Evolutionary conservation across 805 yeast genomes (phyloP), one percentile per base, ranked within the genome.

Genomic region (Cyberlindnera xishuangbannaensis): DNA sequence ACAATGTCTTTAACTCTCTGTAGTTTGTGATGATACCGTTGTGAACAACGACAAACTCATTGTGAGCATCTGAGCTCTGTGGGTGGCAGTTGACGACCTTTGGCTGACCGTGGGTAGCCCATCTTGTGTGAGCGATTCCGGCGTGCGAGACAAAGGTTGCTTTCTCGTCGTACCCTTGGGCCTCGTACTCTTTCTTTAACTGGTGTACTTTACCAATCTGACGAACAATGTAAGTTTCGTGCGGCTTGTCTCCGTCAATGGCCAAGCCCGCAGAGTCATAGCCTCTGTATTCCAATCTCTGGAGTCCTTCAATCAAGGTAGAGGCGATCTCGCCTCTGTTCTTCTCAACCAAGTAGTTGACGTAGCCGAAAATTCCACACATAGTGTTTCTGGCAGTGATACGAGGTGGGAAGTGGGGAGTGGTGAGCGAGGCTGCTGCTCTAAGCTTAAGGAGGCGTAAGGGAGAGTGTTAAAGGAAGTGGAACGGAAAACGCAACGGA

Each of bases 81-180:
- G 99, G 99, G 60, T 92, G 99, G 58, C 97, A 92, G 69, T 92
- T 92, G 41, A 61, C 50, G 42, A 71, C 76, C 46, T 76, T 77
- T 37, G 97, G 97, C 51, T 79, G 84, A 62, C 99, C 99, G 61
- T 92, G 99, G 24, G 99, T 92, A 32, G 99, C 99, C 99, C 99
- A 92, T 69, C 99, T 83, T 11, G 99, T 92, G 64, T 92, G 99
- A 16, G 98, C 97, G 59, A 92, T 92, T 56, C 95, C 98, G 40
- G 79, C 87, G 57, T 92, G 98, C 58, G 81, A 76, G 49, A 75
- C 79, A 55, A 85, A 87, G 15, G 75, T 69, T 40, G 73, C 77
- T 18, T 69, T 61, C 48, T 80, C 69, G 51, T 82, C 74, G 37
- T 78, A 71, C 28, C 73, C 58, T 15, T 58, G 53, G 15, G 58